Evolutionary conservation across 345 rosid genomes (phyloP).

Genomic region (Fremontodendron californicum): DNA sequence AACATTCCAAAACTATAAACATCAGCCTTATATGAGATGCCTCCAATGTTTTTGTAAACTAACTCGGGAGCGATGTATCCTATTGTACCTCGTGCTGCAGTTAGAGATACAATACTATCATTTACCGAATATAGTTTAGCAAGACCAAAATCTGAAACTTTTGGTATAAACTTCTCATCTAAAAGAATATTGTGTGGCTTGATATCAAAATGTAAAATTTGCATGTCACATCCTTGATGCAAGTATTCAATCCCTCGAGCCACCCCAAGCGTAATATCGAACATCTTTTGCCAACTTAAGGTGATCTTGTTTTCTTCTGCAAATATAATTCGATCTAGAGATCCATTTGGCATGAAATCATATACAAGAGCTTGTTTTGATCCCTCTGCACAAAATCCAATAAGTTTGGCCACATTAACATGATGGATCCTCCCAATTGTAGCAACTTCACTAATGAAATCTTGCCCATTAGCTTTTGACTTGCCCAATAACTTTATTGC

Average conservation of each 20-base stretch:
- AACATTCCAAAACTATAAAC: neutral
- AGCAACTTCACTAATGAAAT: constrained; percentile 15
- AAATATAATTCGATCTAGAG: constrained; percentile 25
- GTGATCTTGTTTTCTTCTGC: neutral
- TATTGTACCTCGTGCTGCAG: constrained; percentile 7
- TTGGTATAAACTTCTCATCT: neutral
- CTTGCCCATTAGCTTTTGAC: constrained; percentile 3
- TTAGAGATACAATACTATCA: neutral
- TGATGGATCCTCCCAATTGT: constrained; percentile 32
- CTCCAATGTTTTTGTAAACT: neutral
- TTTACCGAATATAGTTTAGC: neutral
- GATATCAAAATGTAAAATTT: constrained; percentile 20
- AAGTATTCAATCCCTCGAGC: constrained; percentile 20
- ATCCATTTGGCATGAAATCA: constrained; percentile 25
- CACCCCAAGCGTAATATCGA: constrained; percentile 11
- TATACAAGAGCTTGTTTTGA: constrained; percentile 20
- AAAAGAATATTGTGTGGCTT: neutral
- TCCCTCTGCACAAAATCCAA: too few relatives aligned
- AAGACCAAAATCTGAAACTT: neutral
- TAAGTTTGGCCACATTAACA: constrained; percentile 24
- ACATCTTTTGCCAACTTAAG: too few relatives aligned
- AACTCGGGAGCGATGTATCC: constrained; percentile 15
- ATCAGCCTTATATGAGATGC: constrained; percentile 10
- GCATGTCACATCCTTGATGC: constrained; percentile 13
- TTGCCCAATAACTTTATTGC: neutral